Evolutionary conservation across 176 grass and related monocot species (phyloP).

Genomic region (Elaeis guineensis): DNA sequence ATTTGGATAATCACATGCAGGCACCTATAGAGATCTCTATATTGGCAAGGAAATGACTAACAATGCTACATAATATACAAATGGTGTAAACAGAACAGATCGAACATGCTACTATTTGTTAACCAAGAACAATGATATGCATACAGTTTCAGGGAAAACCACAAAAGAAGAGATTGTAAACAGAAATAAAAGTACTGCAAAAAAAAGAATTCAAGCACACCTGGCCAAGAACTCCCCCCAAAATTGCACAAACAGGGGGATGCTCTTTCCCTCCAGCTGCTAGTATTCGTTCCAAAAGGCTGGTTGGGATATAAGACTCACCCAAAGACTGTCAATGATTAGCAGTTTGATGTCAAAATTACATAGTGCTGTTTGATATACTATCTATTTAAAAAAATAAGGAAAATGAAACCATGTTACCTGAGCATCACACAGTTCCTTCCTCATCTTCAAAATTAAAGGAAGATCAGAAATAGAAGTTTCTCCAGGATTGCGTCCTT

Average conservation of each 20-base stretch:
- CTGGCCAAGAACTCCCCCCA: conserved; percentile 98
- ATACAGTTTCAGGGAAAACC: no score
- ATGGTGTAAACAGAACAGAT: no score
- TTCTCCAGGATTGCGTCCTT: conserved; percentile 49
- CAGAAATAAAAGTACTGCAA: neutral
- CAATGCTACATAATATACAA: no score
- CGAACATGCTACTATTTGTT: no score
- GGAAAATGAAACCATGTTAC: conserved; percentile 19
- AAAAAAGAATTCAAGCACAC: conserved; percentile 18
- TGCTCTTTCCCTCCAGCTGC: conserved; percentile 60
- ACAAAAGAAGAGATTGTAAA: no score
- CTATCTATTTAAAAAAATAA: neutral
- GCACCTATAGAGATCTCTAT: no score
- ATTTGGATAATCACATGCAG: no score
- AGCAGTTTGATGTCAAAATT: no score
- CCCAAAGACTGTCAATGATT: conserved; percentile 54
- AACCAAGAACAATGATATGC: no score
- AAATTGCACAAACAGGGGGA: conserved; percentile 81
- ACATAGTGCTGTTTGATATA: no score
- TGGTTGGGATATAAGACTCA: conserved; percentile 53
- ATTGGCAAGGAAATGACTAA: no score
- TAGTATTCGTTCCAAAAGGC: conserved; percentile 60
- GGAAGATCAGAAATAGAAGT: conserved; percentile 54
- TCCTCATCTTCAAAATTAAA: conserved; percentile 49
- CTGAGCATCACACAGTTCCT: conserved; percentile 78